These are phyloP conservation scores for Mayamaea pseudoterrestris DNA, from an alignment of 108 stramenopile genomes.

Conservation along the genomic window DNA sequence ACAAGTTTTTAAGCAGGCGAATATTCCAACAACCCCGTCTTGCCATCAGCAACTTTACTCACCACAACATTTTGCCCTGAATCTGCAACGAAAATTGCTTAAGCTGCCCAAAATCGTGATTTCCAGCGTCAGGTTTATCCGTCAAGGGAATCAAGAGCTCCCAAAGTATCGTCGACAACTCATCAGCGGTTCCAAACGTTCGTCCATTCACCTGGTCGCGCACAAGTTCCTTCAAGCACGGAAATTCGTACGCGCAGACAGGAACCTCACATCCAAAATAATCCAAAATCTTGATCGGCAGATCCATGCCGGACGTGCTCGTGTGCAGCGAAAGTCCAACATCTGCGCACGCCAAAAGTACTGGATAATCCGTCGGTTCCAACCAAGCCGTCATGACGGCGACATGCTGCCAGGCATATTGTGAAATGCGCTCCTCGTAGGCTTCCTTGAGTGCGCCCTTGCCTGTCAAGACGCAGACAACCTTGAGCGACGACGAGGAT, in stretches of 20 bases:
- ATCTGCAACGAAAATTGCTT: no score
- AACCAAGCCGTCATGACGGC: constrained; percentile 87
- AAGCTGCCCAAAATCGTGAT: no score
- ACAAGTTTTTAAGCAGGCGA: no score
- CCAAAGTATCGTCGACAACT: constrained; percentile 55
- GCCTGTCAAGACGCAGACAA: constrained; percentile 90
- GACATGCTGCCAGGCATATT: constrained; percentile 21
- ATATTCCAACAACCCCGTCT: no score
- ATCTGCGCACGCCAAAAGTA: constrained; percentile 77
- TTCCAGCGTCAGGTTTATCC: no score
- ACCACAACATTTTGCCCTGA: no score
- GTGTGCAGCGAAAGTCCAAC: constrained; percentile 93
- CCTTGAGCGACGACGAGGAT: constrained; percentile 11
- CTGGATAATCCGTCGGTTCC: constrained; percentile 88
- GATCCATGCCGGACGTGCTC: constrained; percentile 91
- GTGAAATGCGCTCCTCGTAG: constrained; percentile 60
- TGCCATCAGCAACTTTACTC: no score
- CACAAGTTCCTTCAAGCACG: constrained; percentile 87
- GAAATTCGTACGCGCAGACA: constrained; percentile 84
- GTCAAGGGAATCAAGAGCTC: constrained; percentile 27
- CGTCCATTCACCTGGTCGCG: constrained; percentile 76
- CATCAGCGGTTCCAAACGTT: constrained; percentile 41
- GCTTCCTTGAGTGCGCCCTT: constrained; percentile 87
- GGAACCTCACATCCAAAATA: constrained; percentile 94
- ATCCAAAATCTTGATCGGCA: constrained; percentile 99